Conservation (phyloP, 2,329 filamentous ascomycete species). For the Penicillium sclerotigenum region DNA sequence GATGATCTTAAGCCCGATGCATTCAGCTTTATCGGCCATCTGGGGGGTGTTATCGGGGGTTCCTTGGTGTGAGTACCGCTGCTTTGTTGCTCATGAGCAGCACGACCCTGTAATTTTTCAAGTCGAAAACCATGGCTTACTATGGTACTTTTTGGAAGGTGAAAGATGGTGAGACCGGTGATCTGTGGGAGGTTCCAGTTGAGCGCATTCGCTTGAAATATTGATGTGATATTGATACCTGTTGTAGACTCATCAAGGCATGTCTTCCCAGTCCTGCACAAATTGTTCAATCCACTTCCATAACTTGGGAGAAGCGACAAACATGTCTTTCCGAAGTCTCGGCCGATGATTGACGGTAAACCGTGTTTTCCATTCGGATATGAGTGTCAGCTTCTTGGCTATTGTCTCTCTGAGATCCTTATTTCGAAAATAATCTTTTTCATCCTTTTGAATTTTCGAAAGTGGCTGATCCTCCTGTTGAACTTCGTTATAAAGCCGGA, state of each 20-base stretch:
- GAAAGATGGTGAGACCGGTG: too few species aligned
- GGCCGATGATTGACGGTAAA: neutral
- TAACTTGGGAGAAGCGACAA: constrained; percentile 17
- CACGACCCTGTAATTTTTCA: too few species aligned
- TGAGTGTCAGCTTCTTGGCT: neutral
- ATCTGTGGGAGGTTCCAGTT: too few species aligned
- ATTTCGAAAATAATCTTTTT: neutral
- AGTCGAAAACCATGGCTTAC: too few species aligned
- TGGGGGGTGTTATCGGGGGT: too few species aligned
- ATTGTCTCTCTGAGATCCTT: neutral
- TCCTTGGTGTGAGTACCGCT: too few species aligned
- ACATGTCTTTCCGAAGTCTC: constrained; percentile 19
- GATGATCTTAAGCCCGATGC: too few species aligned
- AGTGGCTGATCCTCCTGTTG: neutral
- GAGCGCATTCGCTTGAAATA: too few species aligned
- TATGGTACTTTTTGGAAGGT: too few species aligned
- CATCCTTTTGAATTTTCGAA: neutral
- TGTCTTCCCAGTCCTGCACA: constrained; percentile 14
- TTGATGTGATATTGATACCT: too few species aligned
- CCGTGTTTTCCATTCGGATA: neutral
- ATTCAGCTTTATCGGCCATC: too few species aligned
- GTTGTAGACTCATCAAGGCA: neutral
- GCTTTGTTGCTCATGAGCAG: too few species aligned
- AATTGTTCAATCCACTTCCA: constrained; percentile 22
- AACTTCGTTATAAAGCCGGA: neutral